Percentiles rank a stretch among this genome's conserved stretches.
These are phyloP conservation scores for Fusarium annulatum DNA, from an alignment of 2,329 filamentous ascomycete genomes.

Conservation along the genomic window DNA sequence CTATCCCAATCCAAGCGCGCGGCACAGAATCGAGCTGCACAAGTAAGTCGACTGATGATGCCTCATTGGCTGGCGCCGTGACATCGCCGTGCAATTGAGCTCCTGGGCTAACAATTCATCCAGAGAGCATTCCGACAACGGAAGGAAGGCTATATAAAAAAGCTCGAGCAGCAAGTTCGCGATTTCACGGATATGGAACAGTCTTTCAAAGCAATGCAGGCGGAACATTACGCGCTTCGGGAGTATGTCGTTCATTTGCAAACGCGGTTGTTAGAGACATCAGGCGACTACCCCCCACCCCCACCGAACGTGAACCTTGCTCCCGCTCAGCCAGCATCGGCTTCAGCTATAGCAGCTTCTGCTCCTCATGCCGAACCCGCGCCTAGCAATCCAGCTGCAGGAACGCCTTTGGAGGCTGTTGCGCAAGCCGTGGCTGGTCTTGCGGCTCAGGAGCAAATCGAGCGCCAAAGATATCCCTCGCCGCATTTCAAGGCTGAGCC, in stretches of 20 bases:
- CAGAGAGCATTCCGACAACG: constrained; percentile 96
- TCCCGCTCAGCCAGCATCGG: constrained; percentile 42
- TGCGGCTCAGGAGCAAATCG: constrained; percentile 56
- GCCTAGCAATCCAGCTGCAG: constrained; percentile 45
- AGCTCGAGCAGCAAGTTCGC: constrained; percentile 92
- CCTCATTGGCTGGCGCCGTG: neutral
- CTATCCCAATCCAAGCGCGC: constrained; percentile 95
- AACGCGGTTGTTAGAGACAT: constrained; percentile 82
- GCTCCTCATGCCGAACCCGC: constrained; percentile 37
- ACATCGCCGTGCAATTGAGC: neutral
- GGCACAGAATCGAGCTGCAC: constrained; percentile 94
- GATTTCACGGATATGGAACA: constrained; percentile 81
- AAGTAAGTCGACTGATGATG: constrained; percentile 70
- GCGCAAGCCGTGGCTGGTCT: constrained; percentile 61
- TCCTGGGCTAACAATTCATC: constrained; percentile 38
- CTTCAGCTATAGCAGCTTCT: constrained; percentile 37
- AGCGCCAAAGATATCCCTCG: constrained; percentile 50
- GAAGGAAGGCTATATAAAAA: constrained; percentile 98
- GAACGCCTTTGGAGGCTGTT: constrained; percentile 60
- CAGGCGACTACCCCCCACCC: constrained; percentile 85
- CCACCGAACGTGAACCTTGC: constrained; percentile 81
- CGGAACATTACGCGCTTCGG: constrained; percentile 89
- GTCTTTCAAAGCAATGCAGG: constrained; percentile 81
- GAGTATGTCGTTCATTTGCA: constrained; percentile 95
- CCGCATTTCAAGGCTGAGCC: constrained; percentile 52